Conservation (phyloP, 2,329 filamentous ascomycete species). For the Sporothrix schenckii region DNA sequence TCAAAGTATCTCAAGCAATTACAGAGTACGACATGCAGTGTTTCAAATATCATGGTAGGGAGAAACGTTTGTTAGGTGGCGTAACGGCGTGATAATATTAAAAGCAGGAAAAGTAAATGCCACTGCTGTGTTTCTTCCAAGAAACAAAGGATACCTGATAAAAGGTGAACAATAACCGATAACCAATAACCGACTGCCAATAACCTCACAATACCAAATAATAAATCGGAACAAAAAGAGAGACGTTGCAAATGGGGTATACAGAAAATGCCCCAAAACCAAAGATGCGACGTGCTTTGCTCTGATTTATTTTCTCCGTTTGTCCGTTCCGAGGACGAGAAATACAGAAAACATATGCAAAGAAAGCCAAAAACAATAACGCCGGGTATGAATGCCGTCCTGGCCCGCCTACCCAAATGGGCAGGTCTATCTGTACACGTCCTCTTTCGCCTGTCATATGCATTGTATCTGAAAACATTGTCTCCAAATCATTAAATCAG, state of each 20-base stretch:
- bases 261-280: constrained; percentile 11
- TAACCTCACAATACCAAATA: background rate
- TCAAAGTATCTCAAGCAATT: background rate
- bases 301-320: background rate
- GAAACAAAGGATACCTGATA: background rate
- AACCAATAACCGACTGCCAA: background rate
- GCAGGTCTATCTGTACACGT: constrained; percentile 28
- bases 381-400: constrained; percentile 21
- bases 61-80: background rate
- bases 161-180: background rate
- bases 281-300: background rate
- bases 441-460: background rate
- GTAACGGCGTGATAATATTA: constrained; percentile 24
- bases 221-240: background rate
- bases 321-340: background rate
- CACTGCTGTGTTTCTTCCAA: background rate
- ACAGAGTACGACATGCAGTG: background rate
- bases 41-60: too few relatives aligned
- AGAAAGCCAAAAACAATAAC: background rate
- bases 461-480: background rate
- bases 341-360: background rate
- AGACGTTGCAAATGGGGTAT: constrained; percentile 9
- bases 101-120: background rate
- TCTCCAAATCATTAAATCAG: constrained; percentile 16
- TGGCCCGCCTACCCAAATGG: background rate